These are phyloP conservation scores for Eucalyptus guilfoylei DNA, from an alignment of 345 rosid genomes.

Conservation along the genomic window DNA sequence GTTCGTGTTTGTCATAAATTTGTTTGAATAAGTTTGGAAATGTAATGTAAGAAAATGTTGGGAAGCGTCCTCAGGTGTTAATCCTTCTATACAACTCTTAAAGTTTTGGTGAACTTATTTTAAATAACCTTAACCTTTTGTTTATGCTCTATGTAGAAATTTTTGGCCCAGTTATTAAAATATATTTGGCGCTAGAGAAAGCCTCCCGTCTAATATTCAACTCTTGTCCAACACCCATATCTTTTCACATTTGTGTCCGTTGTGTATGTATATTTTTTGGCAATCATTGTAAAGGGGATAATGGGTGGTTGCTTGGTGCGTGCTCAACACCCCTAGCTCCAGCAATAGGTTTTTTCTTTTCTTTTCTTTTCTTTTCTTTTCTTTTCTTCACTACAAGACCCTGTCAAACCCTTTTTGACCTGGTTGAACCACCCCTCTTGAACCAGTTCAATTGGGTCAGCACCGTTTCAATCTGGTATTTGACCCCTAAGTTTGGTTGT, in stretches of 20 bases:
- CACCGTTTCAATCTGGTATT: neutral
- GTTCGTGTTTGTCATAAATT: neutral
- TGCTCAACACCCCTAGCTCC: neutral
- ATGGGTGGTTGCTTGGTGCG: neutral
- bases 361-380: neutral
- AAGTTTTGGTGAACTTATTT: neutral
- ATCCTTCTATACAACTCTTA: neutral
- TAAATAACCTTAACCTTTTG: neutral
- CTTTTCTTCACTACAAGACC: neutral
- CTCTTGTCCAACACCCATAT: neutral
- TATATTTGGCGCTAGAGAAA: neutral
- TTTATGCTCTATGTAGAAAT: neutral
- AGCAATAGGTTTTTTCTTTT: neutral
- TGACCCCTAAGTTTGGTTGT: neutral
- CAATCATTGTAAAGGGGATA: neutral
- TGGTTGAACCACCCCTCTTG: neutral
- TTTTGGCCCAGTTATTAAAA: neutral
- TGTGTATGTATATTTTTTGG: neutral
- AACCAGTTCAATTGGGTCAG: neutral
- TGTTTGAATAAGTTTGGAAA: neutral
- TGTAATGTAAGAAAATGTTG: neutral
- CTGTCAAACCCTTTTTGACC: neutral
- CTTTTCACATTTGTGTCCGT: neutral
- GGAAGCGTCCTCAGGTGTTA: neutral
- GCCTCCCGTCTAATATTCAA: neutral